Evolutionary conservation across 1,284 basidiomycete species (phyloP).

Genomic region (Apiotrichum laibachii): DNA sequence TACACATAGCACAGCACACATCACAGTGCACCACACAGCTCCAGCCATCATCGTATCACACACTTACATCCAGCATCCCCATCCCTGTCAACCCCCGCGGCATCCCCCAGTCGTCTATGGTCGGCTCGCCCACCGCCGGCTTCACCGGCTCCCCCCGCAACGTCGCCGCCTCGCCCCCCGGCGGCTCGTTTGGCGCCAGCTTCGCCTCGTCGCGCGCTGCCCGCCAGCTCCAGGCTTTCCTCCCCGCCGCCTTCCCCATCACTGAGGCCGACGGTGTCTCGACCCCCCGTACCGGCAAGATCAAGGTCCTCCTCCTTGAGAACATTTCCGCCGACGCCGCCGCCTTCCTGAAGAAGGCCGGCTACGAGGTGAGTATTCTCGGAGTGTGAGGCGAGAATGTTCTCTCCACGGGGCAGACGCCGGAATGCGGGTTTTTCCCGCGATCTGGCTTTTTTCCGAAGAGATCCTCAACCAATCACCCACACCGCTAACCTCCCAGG

Average conservation of each 20-base stretch:
- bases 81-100: slow-evolving; percentile 50
- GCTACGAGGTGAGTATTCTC: slow-evolving; percentile 60
- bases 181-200: slow-evolving; percentile 12
- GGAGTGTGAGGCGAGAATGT: neutral
- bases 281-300: slow-evolving; percentile 36
- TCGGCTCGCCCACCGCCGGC: slow-evolving; percentile 30
- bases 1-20: no score
- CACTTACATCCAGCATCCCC: slow-evolving; percentile 39
- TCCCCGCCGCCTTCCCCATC: slow-evolving; percentile 43
- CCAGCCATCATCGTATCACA: slow-evolving; percentile 4
- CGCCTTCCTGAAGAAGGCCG: slow-evolving; percentile 71
- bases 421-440: neutral
- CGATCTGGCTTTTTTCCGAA: no score
- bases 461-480: no score
- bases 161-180: slow-evolving; percentile 30
- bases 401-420: neutral
- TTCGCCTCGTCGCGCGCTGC: slow-evolving; percentile 23
- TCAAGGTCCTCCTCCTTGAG: slow-evolving; percentile 74
- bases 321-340: slow-evolving; percentile 95
- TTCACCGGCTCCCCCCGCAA: slow-evolving; percentile 18
- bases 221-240: slow-evolving; percentile 48
- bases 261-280: slow-evolving; percentile 27
- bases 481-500: slow-evolving; percentile 57
- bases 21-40: no score
- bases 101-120: slow-evolving; percentile 33